Base-by-base conservation (phyloP, 1,284 basidiomycete species). In the Porogramme epimiltina region DNA sequence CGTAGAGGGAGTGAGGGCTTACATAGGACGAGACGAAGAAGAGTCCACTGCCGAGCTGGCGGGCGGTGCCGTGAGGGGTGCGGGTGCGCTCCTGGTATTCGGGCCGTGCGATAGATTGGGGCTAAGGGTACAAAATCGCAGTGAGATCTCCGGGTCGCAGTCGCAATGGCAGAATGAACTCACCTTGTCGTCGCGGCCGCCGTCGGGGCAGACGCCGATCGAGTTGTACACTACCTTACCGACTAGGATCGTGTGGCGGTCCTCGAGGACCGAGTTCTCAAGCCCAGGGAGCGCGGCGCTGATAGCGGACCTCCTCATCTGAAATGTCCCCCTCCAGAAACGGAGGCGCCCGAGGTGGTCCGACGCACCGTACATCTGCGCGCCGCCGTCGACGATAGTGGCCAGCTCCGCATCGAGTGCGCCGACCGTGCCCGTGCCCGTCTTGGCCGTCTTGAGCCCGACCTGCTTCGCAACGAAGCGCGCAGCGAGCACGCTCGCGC, bases 21-120 rank as follows among this genome's bases (percentile, higher is more conserved):
- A 82, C 84, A 67, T 92, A 91, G 34, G 89, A 80, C 2, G 90
- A 90, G 42, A 91, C 76, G 22, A 80, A 74, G 68, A 89, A 92
- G 60, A 91, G 73, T 15, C 84, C 90, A 47, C 77, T 77, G 45
- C 89, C 89, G 47, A 89, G 71, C 70, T 92, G 90, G 31, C 78
- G 84, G 39, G 79, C 71, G 3, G 88, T 90, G 41, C 90, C 89
- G 51, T 79, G 72, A 2, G 87, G 83, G 3, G 87, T 90, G 48
- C 89, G 83, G 1, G 88, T 87, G 63, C 78, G 77, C 64, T 91
- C 88, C 26, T 79, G 65, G 46, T 87, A 80, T 66, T 90, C 88
- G 1, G 85, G 83, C 33, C 80, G 78, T 39, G 69, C 72, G 1
- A 63, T 66, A 8, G 78, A 68, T 38, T 59, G 60, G 23, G 84